Base-by-base conservation (phyloP, 768 basidiomycete genomes). In the Hydnomerulius pinastri region DNA sequence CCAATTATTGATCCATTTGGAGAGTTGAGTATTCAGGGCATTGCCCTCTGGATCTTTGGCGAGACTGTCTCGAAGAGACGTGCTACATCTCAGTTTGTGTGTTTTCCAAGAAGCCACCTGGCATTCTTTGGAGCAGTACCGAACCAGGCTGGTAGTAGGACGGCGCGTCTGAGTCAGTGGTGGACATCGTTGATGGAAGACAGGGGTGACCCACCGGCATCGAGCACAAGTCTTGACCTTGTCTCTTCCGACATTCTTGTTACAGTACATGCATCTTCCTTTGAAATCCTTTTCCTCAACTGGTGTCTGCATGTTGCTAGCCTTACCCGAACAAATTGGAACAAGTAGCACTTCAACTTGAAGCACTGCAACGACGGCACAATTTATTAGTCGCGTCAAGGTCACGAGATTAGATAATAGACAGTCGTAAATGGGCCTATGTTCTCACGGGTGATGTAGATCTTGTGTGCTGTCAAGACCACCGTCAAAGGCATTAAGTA, bases 81-180 rank as follows among this genome's bases (percentile, higher is more conserved):
- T 40, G 20, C 35, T 44, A 40, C 61, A 58, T 18, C 53, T 55
- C 42, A 30, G 47, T 38, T 65, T 67, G 49, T 68, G 68, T 9
- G 63, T 61, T 38, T 20, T 56, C 68, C 65, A 67, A 4, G 65
- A 66, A 0, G 57, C 63, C 4, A 58, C 57, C 40, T 69, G 63
- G 43, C 66, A 67, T 44, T 55, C 55, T 24, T 57, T 57, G 12
- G 65, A 67, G 44, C 67, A 69, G 38, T 69, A 68, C 12, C 60
- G 62, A 18, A 67, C 67, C 36, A 67, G 41, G 27, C 62, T 63
- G 6, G 27, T 12, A 38, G 28, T 5, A 12, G 18, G 5, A 17
- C 23, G 6, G 11, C 13, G 13, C 13, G 33, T 17, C 12, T n/a
- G n/a, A 32, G 3, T 10, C 30, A 32, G 4, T 32, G 30, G 30